These are phyloP conservation scores for Sarocladiaceae sp. DNA, from an alignment of 2,329 filamentous ascomycete species.

Conservation along the genomic window DNA sequence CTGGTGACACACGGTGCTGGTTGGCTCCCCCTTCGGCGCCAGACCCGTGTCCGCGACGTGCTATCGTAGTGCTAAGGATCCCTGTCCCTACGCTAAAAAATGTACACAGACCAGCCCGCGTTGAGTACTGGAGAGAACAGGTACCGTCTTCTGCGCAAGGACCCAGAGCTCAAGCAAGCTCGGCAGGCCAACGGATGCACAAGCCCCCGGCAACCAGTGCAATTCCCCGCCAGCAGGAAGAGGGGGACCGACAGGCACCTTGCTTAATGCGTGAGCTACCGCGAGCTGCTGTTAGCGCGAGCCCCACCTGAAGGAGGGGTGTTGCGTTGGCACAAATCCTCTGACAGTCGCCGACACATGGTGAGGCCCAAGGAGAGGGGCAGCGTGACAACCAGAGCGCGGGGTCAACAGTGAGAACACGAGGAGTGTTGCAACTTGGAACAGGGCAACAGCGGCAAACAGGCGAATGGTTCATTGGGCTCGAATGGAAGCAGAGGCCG, in stretches of 20 bases:
- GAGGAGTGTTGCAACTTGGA: background rate
- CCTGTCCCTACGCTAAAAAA: background rate
- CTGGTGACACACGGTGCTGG: background rate
- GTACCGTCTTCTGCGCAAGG: background rate
- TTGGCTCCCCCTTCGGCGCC: background rate
- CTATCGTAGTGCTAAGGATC: background rate
- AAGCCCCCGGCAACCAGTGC: background rate
- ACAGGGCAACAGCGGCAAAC: background rate
- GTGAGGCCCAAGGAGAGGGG: background rate
- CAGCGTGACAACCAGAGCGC: background rate
- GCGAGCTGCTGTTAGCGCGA: background rate
- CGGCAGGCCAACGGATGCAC: background rate
- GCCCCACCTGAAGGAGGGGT: background rate
- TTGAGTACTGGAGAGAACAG: background rate
- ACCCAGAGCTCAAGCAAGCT: background rate
- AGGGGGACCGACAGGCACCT: conserved; percentile 9
- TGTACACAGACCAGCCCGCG: background rate
- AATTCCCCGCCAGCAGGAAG: conserved; percentile 5
- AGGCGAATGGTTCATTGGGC: background rate
- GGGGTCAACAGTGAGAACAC: background rate
- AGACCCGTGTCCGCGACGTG: conserved; percentile 1
- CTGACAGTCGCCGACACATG: conserved; percentile 1
- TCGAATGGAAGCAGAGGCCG: background rate
- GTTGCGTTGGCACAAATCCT: conserved; percentile 8
- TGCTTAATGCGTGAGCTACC: conserved; percentile 7